A percentile compares a stretch with the other conserved stretches of the same genome.
Evolutionary conservation across 495 filamentous ascomycete species (phyloP).

Genomic region (Podospora bellae-mahoneyi): DNA sequence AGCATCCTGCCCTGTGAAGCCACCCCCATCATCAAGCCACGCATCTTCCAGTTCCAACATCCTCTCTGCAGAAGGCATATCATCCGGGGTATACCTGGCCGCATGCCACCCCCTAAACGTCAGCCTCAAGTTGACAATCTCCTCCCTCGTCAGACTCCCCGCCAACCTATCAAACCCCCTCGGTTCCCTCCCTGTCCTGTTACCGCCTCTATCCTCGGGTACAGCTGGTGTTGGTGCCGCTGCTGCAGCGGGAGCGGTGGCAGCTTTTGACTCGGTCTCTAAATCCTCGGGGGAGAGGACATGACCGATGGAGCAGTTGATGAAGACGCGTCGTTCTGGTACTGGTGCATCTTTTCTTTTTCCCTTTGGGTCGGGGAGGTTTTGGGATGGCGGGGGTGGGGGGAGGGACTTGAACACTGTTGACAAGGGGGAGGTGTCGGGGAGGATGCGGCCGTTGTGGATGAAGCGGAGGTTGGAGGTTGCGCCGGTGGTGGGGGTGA

Average conservation of each 20-base stretch:
- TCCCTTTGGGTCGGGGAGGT: slow-evolving; percentile 34
- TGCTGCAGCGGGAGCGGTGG: slow-evolving; percentile 35
- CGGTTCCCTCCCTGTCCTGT: slow-evolving; percentile 8
- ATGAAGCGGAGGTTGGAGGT: slow-evolving; percentile 77
- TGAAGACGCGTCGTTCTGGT: slow-evolving; percentile 57
- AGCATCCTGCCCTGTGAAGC: slow-evolving; percentile 20
- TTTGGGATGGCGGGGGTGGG: slow-evolving; percentile 42
- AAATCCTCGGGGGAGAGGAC: slow-evolving; percentile 66
- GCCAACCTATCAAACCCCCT: slow-evolving; percentile 87
- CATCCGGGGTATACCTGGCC: slow-evolving; percentile 74
- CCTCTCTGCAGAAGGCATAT: slow-evolving; percentile 63
- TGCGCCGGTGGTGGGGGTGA: slow-evolving; percentile 54
- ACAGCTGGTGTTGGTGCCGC: not conserved
- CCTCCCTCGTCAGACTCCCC: slow-evolving; percentile 72
- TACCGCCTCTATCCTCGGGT: too few species aligned
- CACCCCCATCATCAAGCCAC: slow-evolving; percentile 76
- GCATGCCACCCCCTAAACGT: slow-evolving; percentile 82
- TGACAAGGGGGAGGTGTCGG: slow-evolving; percentile 63
- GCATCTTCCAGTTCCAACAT: slow-evolving; percentile 72
- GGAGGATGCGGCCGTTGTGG: slow-evolving; percentile 77
- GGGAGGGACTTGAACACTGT: slow-evolving; percentile 60
- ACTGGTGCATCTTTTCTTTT: slow-evolving; percentile 20
- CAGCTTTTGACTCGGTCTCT: slow-evolving; percentile 57
- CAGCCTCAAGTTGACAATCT: slow-evolving; percentile 75
- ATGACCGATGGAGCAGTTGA: slow-evolving; percentile 86